phyloP scores from a whole-genome alignment of 1,284 basidiomycete species.

The Tranzscheliella williamsii region DNA sequence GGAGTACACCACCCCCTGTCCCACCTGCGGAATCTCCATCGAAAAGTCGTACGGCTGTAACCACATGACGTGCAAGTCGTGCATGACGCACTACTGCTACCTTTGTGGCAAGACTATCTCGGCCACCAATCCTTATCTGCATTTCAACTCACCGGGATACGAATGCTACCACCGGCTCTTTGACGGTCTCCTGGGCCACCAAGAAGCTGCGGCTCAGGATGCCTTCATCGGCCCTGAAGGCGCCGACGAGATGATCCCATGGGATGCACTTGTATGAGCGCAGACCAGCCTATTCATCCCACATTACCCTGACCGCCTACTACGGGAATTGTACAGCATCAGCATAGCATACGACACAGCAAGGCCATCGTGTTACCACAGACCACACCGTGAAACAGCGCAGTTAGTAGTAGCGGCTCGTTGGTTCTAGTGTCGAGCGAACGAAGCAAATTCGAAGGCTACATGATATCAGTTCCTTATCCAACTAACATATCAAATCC shows the following conservation, averaged over 20 bases:
- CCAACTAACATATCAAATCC: too few species aligned
- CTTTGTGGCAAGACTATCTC: constrained; percentile 36
- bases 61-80: constrained; percentile 44
- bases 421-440: too few species aligned
- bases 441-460: too few species aligned
- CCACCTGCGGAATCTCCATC: constrained; percentile 31
- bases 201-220: background rate
- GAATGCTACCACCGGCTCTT: constrained; percentile 33
- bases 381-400: too few species aligned
- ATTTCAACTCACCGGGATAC: constrained; percentile 30
- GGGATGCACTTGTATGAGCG: background rate
- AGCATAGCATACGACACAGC: too few species aligned
- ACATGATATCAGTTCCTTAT: too few species aligned
- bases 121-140: constrained; percentile 30
- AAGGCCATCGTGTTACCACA: too few species aligned
- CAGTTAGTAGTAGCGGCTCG: too few species aligned
- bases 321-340: too few species aligned
- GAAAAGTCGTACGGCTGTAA: constrained; percentile 45
- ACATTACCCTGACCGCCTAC: too few species aligned
- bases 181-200: constrained; percentile 23
- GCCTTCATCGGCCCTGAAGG: background rate
- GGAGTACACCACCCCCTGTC: constrained; percentile 33
- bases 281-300: background rate
- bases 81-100: constrained; percentile 41
- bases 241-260: background rate